phyloP scores from a whole-genome alignment of 78 protist species.

The Speleostelium caveatum region DNA sequence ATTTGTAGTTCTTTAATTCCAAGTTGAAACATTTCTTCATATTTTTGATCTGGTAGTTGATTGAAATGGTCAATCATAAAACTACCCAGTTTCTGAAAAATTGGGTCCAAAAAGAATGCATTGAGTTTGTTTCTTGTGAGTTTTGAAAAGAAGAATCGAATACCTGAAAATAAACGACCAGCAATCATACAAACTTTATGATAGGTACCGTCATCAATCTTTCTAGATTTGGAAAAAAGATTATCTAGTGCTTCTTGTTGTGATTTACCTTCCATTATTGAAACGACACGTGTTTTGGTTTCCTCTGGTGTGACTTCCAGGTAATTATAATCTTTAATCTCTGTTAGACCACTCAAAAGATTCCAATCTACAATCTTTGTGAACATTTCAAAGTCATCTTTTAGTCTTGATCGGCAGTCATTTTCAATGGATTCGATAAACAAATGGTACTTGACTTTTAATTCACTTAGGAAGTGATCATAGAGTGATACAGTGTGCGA shows the following conservation, averaged over 20 bases:
- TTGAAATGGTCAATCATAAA: slow-evolving; percentile 68
- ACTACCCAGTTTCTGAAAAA: slow-evolving; percentile 68
- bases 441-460: slow-evolving; percentile 17
- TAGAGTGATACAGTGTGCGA: slow-evolving; percentile 50
- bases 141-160: slow-evolving; percentile 82
- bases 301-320: slow-evolving; percentile 77
- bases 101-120: slow-evolving; percentile 89
- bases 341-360: slow-evolving; percentile 27
- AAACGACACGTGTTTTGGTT: slow-evolving; percentile 78
- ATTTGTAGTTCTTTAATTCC: slow-evolving; percentile 63
- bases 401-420: slow-evolving; percentile 44
- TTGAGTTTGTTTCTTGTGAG: slow-evolving; percentile 82
- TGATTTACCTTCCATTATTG: slow-evolving; percentile 70
- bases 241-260: neutral
- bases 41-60: slow-evolving; percentile 56
- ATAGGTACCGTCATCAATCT: slow-evolving; percentile 63
- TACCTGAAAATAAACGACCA: slow-evolving; percentile 81
- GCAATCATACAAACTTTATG: slow-evolving; percentile 72
- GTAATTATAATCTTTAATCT: slow-evolving; percentile 71
- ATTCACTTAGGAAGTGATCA: slow-evolving; percentile 47
- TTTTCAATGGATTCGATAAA: slow-evolving; percentile 75
- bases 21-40: slow-evolving; percentile 83
- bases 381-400: slow-evolving; percentile 86
- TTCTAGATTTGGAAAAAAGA: slow-evolving; percentile 18
- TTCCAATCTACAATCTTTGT: slow-evolving; percentile 90